Percentiles rank a stretch among this genome's conserved stretches.
Conservation (phyloP, 1,139 yeast genomes). For the Kodamaea suecica region DNA sequence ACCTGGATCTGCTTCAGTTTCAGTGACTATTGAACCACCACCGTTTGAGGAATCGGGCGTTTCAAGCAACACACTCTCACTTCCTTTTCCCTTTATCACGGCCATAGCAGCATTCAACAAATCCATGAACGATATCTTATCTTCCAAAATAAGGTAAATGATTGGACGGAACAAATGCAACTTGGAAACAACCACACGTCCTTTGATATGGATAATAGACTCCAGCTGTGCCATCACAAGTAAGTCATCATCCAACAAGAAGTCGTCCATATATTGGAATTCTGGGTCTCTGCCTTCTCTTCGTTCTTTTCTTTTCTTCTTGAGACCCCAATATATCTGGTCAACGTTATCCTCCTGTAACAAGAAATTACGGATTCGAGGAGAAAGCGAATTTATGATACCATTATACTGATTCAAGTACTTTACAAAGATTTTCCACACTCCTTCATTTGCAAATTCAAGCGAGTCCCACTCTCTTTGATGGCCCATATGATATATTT, state of each 20-base stretch:
- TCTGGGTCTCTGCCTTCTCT: conserved; percentile 15
- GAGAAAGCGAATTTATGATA: conserved; percentile 36
- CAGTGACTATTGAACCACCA: conserved; percentile 9
- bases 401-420: conserved; percentile 42
- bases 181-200: conserved; percentile 35
- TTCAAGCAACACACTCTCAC: conserved; percentile 6
- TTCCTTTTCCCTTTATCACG: conserved; percentile 14
- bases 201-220: conserved; percentile 39
- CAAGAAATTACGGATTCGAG: conserved; percentile 33
- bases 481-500: conserved; percentile 18
- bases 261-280: conserved; percentile 29
- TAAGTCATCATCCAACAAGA: conserved; percentile 34
- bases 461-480: conserved; percentile 29
- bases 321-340: conserved; percentile 32
- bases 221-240: conserved; percentile 38
- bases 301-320: conserved; percentile 16
- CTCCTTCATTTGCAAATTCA: conserved; percentile 20
- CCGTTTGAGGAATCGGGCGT: conserved; percentile 10
- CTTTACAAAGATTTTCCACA: conserved; percentile 34
- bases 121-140: conserved; percentile 22
- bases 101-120: conserved; percentile 16
- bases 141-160: conserved; percentile 33
- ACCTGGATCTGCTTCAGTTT: conserved; percentile 15
- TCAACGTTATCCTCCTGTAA: conserved; percentile 34
- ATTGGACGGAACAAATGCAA: conserved; percentile 36